Evolutionary conservation across 192 early-diverging fungal genomes (phyloP).

Genomic region (Piromyces finnis): DNA sequence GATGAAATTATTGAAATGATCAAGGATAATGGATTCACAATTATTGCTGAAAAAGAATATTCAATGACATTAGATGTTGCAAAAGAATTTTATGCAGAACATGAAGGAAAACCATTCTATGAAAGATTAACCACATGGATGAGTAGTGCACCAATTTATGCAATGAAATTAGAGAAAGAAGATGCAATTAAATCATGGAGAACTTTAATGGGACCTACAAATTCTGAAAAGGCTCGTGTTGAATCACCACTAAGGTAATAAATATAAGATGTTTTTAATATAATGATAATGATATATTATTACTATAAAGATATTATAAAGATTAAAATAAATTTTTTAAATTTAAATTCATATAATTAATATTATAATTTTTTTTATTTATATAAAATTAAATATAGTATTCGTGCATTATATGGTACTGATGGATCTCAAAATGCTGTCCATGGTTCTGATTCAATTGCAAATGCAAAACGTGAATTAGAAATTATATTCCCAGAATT

Average conservation of each 20-base stretch:
- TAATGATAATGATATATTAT: too few relatives aligned
- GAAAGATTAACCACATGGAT: constrained; percentile 24
- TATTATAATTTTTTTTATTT: too few relatives aligned
- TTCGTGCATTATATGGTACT: constrained; percentile 25
- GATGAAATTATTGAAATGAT: background rate
- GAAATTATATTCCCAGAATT: constrained; percentile 14
- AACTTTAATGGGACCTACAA: constrained; percentile 32
- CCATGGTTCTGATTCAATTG: constrained; percentile 31
- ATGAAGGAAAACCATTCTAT: background rate
- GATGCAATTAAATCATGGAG: constrained; percentile 31
- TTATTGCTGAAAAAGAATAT: constrained; percentile 19
- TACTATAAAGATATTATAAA: too few relatives aligned
- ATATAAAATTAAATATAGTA: constrained; percentile 1
- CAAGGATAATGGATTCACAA: background rate
- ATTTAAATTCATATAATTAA: too few relatives aligned
- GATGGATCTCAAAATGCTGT: constrained; percentile 23
- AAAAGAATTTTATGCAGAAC: background rate
- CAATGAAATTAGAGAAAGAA: constrained; percentile 30
- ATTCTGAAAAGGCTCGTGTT: constrained; percentile 22
- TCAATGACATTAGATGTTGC: background rate
- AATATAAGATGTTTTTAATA: too few relatives aligned
- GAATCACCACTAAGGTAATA: background rate
- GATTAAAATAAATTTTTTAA: too few relatives aligned
- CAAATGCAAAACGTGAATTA: constrained; percentile 21
- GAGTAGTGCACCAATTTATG: constrained; percentile 31